These are phyloP conservation scores for Leccinum pellstonianum DNA, from an alignment of 768 basidiomycete genomes.

Conservation along the genomic window DNA sequence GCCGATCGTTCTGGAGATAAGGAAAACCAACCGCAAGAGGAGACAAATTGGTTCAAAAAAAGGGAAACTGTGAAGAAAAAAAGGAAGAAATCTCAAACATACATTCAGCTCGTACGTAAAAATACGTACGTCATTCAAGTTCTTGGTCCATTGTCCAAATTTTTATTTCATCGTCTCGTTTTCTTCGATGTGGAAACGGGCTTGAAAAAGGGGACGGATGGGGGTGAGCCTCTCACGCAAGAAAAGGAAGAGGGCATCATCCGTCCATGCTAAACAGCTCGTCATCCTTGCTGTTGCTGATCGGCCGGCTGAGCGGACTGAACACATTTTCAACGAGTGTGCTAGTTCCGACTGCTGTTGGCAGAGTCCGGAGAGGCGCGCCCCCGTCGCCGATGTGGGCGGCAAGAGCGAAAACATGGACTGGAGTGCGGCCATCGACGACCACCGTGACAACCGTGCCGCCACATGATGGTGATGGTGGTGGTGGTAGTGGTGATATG, in stretches of 20 bases:
- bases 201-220: no score
- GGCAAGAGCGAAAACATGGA: conserved; percentile 53
- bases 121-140: conserved; percentile 16
- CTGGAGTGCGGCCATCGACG: no score
- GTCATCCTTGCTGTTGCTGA: conserved; percentile 49
- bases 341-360: conserved; percentile 34
- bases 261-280: conserved; percentile 74
- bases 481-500: conserved; percentile 21
- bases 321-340: conserved; percentile 35
- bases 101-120: conserved; percentile 22
- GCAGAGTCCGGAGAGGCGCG: conserved; percentile 25
- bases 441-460: no score
- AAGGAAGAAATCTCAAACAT: conserved; percentile 12
- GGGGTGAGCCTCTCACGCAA: neutral
- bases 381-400: conserved; percentile 5
- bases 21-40: neutral
- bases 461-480: conserved; percentile 22
- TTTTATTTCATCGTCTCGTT: conserved; percentile 2
- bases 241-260: conserved; percentile 17
- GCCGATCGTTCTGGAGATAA: conserved; percentile 18
- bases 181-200: neutral
- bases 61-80: neutral
- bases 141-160: conserved; percentile 15
- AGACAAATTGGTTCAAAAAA: no score
- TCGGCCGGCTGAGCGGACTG: conserved; percentile 64